Base-by-base conservation (phyloP, 2,329 filamentous ascomycete genomes). In the Albophoma yamanashiensis region DNA sequence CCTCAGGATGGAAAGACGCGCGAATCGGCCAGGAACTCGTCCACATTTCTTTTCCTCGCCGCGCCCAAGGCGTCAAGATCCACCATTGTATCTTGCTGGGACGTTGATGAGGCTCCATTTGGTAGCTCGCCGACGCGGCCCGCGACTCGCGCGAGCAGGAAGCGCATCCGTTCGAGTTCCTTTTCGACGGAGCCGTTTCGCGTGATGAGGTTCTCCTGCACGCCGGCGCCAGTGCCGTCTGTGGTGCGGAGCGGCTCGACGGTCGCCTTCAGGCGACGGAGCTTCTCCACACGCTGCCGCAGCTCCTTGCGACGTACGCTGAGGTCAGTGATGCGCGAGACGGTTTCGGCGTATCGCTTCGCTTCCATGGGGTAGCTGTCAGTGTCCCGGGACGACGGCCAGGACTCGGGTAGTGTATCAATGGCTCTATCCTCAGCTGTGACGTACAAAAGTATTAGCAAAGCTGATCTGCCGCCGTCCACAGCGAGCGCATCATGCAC, bases 141-240 rank as follows among this genome's bases (percentile, higher is more conserved):
- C 5, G 79, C 78, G 0, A 88, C 84, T 34, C 85, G 77, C 1
- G 80, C 79, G 59, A 88, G 76, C 62, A 91, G 71, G 64, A 86
- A 76, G 40, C 85, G 80, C 80, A 87, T 89, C 63, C 80, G 81
- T 69, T 86, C 82, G 59, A 91, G 74, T 72, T 91, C 88, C 58
- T 75, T 76, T 68, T 87, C 87, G 12, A 91, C 71, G 56, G 85
- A 80, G 1, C 86, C 84, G 67, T 87, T 82, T 39, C 82, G 81
- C 57, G 84, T 86, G 1, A 88, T 78, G 4, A 91, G 71, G 68
- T 89, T 90, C 61, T 83, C 80, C 69, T 91, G 88, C 8, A 88
- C 74, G 9, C 73, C 65, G 64, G 71, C 63, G 64, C 73, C 64
- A 4, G 56, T 53, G 67, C 72, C 40, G 4, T 68, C 66, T 11